phyloP scores from a whole-genome alignment of 2,329 filamentous ascomycete genomes.

The Colletotrichum tabaci region DNA sequence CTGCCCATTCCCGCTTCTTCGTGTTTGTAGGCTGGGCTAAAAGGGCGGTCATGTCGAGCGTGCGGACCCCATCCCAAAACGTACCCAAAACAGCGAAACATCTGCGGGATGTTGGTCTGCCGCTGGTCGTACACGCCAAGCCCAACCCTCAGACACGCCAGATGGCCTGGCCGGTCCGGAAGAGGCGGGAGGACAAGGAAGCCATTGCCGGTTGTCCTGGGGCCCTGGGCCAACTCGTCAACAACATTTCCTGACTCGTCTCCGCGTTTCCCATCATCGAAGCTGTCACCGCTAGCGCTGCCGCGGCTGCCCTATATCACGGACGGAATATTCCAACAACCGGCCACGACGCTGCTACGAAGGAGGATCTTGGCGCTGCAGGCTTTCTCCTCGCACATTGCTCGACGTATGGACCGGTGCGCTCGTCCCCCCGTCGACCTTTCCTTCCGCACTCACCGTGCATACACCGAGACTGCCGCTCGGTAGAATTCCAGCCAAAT shows the following conservation, averaged over 20 bases:
- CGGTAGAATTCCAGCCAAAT: background rate
- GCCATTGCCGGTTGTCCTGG: constrained; percentile 1
- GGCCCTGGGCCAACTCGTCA: constrained; percentile 11
- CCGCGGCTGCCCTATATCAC: constrained; percentile 21
- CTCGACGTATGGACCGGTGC: constrained; percentile 1
- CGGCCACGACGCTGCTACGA: background rate
- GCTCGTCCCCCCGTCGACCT: background rate
- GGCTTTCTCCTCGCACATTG: constrained; percentile 5
- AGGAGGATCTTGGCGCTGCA: constrained; percentile 24
- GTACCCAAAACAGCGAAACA: constrained; percentile 40
- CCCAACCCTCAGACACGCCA: constrained; percentile 30
- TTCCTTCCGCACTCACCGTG: constrained; percentile 7
- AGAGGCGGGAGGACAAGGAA: constrained; percentile 3
- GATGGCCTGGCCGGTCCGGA: constrained; percentile 23
- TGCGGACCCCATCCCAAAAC: constrained; percentile 29
- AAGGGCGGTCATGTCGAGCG: constrained; percentile 14
- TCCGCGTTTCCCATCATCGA: constrained; percentile 20
- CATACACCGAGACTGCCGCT: constrained; percentile 20
- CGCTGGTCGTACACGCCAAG: constrained; percentile 39
- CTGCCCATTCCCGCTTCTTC: background rate
- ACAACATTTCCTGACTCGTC: constrained; percentile 24
- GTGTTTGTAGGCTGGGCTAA: constrained; percentile 33
- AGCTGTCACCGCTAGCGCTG: constrained; percentile 25
- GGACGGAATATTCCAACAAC: constrained; percentile 19
- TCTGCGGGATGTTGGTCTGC: constrained; percentile 17